Evolutionary conservation across 148 eudicot genomes (phyloP).

Genomic region (Amaranthus hypochondriacus): DNA sequence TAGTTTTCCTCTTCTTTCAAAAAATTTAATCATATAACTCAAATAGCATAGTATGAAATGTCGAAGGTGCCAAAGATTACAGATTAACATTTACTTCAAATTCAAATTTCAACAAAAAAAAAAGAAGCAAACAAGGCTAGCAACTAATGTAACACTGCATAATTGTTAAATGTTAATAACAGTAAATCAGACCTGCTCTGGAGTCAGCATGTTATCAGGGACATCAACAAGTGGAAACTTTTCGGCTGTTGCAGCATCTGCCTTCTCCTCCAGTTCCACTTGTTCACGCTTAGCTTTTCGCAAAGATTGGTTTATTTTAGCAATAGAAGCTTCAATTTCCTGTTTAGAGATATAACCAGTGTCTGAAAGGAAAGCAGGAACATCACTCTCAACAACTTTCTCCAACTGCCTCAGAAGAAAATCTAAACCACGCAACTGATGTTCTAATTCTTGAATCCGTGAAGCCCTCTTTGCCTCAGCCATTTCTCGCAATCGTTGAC

Average conservation of each 20-base stretch:
- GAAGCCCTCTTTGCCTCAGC: slow-evolving; percentile 87
- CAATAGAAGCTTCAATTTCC: slow-evolving; percentile 69
- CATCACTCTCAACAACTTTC: slow-evolving; percentile 52
- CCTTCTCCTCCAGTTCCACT: slow-evolving; percentile 71
- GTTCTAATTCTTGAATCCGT: slow-evolving; percentile 79
- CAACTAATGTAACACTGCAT: neutral
- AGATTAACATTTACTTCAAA: neutral
- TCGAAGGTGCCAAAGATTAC: neutral
- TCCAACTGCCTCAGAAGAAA: slow-evolving; percentile 70
- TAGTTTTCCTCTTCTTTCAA: neutral
- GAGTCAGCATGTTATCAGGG: slow-evolving; percentile 78
- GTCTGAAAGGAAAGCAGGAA: slow-evolving; percentile 56
- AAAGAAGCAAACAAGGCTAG: neutral
- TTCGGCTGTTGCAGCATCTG: slow-evolving; percentile 51
- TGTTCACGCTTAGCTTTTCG: slow-evolving; percentile 79
- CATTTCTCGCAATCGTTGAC: slow-evolving; percentile 91
- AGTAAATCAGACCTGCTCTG: slow-evolving; percentile 60
- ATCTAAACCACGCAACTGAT: slow-evolving; percentile 73
- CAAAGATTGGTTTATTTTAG: slow-evolving; percentile 66
- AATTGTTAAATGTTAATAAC: neutral
- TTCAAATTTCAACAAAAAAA: neutral
- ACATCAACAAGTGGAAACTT: slow-evolving; percentile 67
- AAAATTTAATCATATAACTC: neutral
- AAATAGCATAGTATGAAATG: neutral
- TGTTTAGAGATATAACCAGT: slow-evolving; percentile 72